Evolutionary conservation across 2,329 filamentous ascomycete species (phyloP), one percentile per base, ranked within the genome.

Genomic region (Fusarium proliferatum): DNA sequence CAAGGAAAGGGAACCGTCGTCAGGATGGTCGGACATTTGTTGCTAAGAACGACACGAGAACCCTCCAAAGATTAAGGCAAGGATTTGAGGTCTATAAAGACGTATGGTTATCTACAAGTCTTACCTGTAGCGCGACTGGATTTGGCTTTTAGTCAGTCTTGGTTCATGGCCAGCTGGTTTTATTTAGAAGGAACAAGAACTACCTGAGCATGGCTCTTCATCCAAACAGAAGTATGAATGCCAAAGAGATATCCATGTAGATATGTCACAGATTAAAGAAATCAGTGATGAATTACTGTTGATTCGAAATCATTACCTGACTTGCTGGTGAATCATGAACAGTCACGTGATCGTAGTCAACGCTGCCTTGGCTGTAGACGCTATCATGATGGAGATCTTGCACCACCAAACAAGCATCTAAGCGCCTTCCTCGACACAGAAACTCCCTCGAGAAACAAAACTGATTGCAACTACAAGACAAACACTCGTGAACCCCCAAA

Each of bases 381-480:
- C 69, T 65, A 65, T 73, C 59, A 74, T 70, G 61, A 75, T 62
- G 72, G 69, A 75, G 72, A 73, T 59, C 61, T 41, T 73, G 65
- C 67, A 66, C 61, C 61, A 63, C 46, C 58, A 67, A 64, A 61
- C 61, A 67, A 64, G 52, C n/a, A 72, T 72, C 63, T 58, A 65
- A 74, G 64, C 61, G 48, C 61, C 61, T 49, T 49, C 60, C 30
- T 45, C 46, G 26, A 65, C 52, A 43, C 43, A 48, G 36, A 45
- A 42, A 19, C 56, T 41, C 26, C 33, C 68, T 69, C 39, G 34
- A 38, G 52, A 58, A 58, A 28, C 36, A 43, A 55, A 58, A 19
- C 15, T 45, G 16, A 10, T 41, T 28, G 41, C 6, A 26, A 7
- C 13, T 15, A 52, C 13, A 48, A 26, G 33, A 6, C 3, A 5